Evolutionary conservation across 495 filamentous ascomycete species (phyloP).

Genomic region (Cairneyella variabilis): DNA sequence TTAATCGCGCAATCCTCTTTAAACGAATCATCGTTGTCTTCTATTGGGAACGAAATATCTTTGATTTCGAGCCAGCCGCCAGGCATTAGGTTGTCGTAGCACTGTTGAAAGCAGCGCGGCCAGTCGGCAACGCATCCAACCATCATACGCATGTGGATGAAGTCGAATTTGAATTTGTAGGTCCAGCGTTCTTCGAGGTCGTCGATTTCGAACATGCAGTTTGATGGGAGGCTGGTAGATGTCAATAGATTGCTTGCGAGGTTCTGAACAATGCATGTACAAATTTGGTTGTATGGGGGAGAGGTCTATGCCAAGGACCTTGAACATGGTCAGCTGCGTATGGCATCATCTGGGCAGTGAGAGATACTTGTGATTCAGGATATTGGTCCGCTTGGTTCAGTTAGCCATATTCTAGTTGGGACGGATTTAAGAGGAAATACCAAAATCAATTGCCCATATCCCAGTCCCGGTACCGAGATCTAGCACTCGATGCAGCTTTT

Average conservation of each 20-base stretch:
- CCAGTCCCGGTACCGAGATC: constrained; percentile 47
- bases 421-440: constrained; percentile 6
- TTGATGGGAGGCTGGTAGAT: constrained; percentile 33
- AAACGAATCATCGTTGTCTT: not conserved
- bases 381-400: too few species aligned
- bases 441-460: constrained; percentile 47
- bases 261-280: too few species aligned
- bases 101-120: constrained; percentile 2
- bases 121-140: constrained; percentile 32
- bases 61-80: not conserved
- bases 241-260: too few species aligned
- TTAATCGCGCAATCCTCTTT: not conserved
- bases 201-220: constrained; percentile 49
- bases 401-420: too few species aligned
- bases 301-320: too few species aligned
- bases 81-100: not conserved
- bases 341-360: too few species aligned
- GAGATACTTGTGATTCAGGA: too few species aligned
- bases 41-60: not conserved
- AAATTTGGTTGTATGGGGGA: too few species aligned
- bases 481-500: constrained; percentile 35
- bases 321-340: too few species aligned
- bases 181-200: constrained; percentile 54
- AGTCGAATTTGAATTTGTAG: constrained; percentile 43
- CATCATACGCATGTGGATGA: constrained; percentile 46